Percentiles rank a stretch among this genome's conserved stretches.
Conservation (phyloP, 2,329 filamentous ascomycete genomes). For the Botrytis cinerea region DNA sequence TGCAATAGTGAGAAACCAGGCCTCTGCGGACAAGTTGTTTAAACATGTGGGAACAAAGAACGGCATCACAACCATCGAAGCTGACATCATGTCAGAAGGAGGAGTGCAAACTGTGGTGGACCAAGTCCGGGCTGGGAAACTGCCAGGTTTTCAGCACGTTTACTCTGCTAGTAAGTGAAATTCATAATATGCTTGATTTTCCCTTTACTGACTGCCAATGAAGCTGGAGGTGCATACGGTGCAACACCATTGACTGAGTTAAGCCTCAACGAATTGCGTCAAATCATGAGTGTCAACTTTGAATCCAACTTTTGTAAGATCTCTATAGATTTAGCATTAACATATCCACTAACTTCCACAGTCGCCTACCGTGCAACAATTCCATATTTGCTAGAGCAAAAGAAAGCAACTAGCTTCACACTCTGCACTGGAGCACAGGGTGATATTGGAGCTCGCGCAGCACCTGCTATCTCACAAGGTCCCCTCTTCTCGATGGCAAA, state of each 20-base stretch:
- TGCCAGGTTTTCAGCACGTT: conserved; percentile 46
- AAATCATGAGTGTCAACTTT: background rate
- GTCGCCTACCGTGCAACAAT: conserved; percentile 36
- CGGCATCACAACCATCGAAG: conserved; percentile 19
- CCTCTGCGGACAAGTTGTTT: conserved; percentile 42
- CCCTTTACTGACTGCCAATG: background rate
- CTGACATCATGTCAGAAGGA: conserved; percentile 26
- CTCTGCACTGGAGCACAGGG: conserved; percentile 42
- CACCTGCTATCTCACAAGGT: conserved; percentile 43
- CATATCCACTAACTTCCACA: background rate
- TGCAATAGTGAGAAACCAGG: conserved; percentile 44
- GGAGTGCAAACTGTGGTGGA: conserved; percentile 44
- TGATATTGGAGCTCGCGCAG: conserved; percentile 32
- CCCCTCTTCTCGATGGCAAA: conserved; percentile 43
- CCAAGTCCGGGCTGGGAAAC: conserved; percentile 41
- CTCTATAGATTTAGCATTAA: background rate
- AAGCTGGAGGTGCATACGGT: background rate
- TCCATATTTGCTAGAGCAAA: conserved; percentile 41
- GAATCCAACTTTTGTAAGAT: conserved; percentile 10
- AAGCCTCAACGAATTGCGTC: background rate
- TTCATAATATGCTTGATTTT: background rate
- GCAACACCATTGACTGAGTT: background rate
- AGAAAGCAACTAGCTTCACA: conserved; percentile 41
- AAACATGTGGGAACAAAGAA: conserved; percentile 37
- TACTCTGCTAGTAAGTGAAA: conserved; percentile 38